Evolutionary conservation across 2,329 filamentous ascomycete species (phyloP).

Genomic region (Sclerotiophoma versabilis): DNA sequence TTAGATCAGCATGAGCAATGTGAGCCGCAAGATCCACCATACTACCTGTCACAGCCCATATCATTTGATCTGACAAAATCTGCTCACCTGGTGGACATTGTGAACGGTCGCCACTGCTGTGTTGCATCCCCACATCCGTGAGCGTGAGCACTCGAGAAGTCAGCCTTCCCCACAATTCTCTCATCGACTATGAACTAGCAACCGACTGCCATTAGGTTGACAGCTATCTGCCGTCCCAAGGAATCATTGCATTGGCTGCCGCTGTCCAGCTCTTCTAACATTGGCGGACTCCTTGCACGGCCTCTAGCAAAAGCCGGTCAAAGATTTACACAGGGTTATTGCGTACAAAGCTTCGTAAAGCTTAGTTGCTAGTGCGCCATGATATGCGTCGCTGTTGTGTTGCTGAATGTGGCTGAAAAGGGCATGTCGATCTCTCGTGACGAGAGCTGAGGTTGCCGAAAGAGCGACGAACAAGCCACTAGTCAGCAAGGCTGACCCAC

Average conservation of each 20-base stretch:
- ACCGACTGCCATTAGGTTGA: constrained; percentile 1
- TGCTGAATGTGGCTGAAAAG: constrained; percentile 2
- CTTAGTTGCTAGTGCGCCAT: background rate
- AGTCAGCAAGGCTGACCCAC: constrained; percentile 8
- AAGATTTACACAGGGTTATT: background rate
- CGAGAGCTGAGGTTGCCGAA: constrained; percentile 2
- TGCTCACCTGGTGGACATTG: constrained; percentile 2
- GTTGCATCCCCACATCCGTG: constrained; percentile 7
- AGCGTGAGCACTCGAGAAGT: constrained; percentile 3
- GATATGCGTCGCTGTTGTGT: background rate
- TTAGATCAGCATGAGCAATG: background rate
- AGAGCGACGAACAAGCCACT: constrained; percentile 1
- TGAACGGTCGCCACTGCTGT: background rate
- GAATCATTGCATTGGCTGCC: constrained; percentile 1
- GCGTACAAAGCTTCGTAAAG: constrained; percentile 5
- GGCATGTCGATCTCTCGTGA: constrained; percentile 7
- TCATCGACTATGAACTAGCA: background rate
- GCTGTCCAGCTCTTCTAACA: background rate
- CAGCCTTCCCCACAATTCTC: constrained; percentile 1
- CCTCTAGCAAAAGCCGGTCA: background rate
- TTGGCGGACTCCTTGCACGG: background rate
- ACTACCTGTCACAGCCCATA: background rate
- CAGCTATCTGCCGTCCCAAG: constrained; percentile 1
- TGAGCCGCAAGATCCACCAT: background rate
- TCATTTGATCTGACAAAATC: background rate